Evolutionary conservation across 1,139 yeast species (phyloP).

Genomic region (Diutina mesorugosa): DNA sequence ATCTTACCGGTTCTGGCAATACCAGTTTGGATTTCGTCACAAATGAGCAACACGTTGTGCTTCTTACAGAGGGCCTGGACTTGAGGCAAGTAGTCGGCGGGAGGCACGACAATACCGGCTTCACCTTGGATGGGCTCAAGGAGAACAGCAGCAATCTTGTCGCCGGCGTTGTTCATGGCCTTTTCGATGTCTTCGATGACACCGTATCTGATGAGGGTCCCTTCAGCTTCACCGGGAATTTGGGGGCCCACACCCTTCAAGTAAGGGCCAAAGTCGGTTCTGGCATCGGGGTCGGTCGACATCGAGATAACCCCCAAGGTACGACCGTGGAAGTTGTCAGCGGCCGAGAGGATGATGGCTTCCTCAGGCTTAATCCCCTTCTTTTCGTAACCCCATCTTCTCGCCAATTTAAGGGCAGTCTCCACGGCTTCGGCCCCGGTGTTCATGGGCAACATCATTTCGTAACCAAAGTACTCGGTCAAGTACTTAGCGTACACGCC

Average conservation of each 20-base stretch:
- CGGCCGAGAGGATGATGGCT: slow-evolving; percentile 81
- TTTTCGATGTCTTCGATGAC: slow-evolving; percentile 74
- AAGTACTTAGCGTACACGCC: slow-evolving; percentile 80
- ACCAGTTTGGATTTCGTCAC: slow-evolving; percentile 97
- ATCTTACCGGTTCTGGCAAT: slow-evolving; percentile 94
- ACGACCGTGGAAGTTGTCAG: slow-evolving; percentile 91
- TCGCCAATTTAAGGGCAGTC: slow-evolving; percentile 84
- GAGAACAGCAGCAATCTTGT: slow-evolving; percentile 79
- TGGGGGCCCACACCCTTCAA: slow-evolving; percentile 72
- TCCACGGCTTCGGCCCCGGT: slow-evolving; percentile 99
- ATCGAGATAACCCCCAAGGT: slow-evolving; percentile 90
- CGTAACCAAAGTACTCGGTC: slow-evolving; percentile 83
- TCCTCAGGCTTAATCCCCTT: slow-evolving; percentile 75
- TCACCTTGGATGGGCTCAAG: slow-evolving; percentile 98
- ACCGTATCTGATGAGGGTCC: slow-evolving; percentile 58
- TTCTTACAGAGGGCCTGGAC: slow-evolving; percentile 70
- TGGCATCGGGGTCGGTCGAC: slow-evolving; percentile 94
- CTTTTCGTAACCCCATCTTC: slow-evolving; percentile 93
- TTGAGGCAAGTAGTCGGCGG: slow-evolving; percentile 58
- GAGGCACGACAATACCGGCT: slow-evolving; percentile 96
- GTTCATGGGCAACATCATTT: slow-evolving; percentile 93
- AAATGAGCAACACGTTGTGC: slow-evolving; percentile 77
- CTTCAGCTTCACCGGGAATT: slow-evolving; percentile 48
- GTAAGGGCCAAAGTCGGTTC: slow-evolving; percentile 83
- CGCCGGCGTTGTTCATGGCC: slow-evolving; percentile 78